These are phyloP conservation scores for Pachysandra terminalis DNA, from an alignment of 164 flowering plant species.

Conservation along the genomic window DNA sequence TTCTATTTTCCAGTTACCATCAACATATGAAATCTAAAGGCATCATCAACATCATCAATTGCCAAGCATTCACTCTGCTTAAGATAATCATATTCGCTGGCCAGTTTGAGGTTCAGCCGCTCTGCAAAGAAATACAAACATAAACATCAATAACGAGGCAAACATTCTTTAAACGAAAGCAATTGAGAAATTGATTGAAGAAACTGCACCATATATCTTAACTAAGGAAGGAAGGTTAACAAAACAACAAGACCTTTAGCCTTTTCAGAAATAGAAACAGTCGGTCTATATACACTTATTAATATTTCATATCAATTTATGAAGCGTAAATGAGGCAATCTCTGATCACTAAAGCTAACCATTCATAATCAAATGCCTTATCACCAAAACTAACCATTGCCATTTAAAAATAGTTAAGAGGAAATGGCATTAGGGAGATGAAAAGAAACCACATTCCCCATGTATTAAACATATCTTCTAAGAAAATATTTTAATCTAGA, in stretches of 20 bases:
- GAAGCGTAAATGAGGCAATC: too few relatives aligned
- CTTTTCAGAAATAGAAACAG: too few relatives aligned
- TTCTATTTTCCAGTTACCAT: constrained; percentile 44
- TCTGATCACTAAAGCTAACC: too few relatives aligned
- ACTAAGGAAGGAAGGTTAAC: neutral
- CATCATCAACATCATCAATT: constrained; percentile 74
- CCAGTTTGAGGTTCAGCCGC: constrained; percentile 59
- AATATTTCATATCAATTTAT: too few relatives aligned
- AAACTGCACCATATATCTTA: neutral
- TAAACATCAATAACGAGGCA: neutral
- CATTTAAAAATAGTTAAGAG: neutral
- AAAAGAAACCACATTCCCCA: neutral
- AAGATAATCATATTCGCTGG: constrained; percentile 68
- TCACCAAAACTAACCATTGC: neutral
- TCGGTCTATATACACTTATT: too few relatives aligned
- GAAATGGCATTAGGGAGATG: neutral
- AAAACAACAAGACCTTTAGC: too few relatives aligned
- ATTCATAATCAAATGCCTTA: too few relatives aligned
- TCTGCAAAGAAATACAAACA: constrained; percentile 39
- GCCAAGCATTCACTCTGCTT: constrained; percentile 71
- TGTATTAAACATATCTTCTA: neutral
- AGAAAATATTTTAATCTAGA: too few relatives aligned
- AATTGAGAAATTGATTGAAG: neutral
- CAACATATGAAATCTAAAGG: constrained; percentile 53
- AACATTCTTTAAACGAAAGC: neutral